Evolutionary conservation across 306 rosid species (phyloP).

Genomic region (Gastrolobium bilobum): DNA sequence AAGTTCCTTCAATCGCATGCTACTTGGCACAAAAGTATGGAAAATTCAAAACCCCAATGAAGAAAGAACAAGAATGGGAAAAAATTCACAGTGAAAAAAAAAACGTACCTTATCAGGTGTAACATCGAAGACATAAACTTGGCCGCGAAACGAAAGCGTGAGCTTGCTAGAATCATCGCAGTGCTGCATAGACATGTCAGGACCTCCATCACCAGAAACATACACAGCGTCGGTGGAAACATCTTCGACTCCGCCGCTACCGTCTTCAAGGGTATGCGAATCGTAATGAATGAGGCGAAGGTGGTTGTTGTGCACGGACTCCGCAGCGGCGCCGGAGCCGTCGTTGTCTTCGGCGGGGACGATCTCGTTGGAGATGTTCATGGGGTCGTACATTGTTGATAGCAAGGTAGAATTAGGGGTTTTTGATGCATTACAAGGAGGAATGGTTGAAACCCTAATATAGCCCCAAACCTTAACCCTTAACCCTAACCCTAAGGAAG

Average conservation of each 20-base stretch:
- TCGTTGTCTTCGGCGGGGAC: conserved; percentile 60
- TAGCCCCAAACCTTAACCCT: neutral
- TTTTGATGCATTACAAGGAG: conserved; percentile 58
- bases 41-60: neutral
- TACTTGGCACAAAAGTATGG: neutral
- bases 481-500: conserved; percentile 33
- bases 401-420: conserved; percentile 49
- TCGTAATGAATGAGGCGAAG: conserved; percentile 59
- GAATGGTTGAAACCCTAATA: conserved; percentile 50
- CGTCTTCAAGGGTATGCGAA: conserved; percentile 69
- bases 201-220: conserved; percentile 51
- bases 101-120: conserved; percentile 80
- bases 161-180: conserved; percentile 80
- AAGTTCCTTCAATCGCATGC: conserved; percentile 27
- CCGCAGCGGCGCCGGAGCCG: conserved; percentile 39
- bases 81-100: conserved; percentile 30
- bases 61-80: neutral
- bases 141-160: conserved; percentile 93
- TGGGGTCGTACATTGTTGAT: conserved; percentile 71
- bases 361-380: conserved; percentile 73
- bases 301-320: conserved; percentile 65
- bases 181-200: conserved; percentile 63
- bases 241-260: conserved; percentile 57
- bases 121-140: conserved; percentile 91
- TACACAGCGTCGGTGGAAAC: conserved; percentile 63